These are phyloP conservation scores for Boechera retrofracta DNA, from an alignment of 345 rosid genomes.

Conservation along the genomic window DNA sequence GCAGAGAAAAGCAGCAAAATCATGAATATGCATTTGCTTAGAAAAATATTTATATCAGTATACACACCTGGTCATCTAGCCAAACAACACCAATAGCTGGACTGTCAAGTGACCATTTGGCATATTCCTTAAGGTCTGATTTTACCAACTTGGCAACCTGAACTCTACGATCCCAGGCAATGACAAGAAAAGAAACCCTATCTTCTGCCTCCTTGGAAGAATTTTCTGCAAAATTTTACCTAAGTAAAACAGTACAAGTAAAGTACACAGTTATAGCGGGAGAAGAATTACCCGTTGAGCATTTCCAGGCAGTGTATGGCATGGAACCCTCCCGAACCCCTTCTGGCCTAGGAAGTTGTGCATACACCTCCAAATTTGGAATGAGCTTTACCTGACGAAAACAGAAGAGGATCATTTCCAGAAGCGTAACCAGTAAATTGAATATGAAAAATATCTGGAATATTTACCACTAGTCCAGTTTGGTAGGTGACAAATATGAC, in stretches of 20 bases:
- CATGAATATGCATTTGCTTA: constrained; percentile 38
- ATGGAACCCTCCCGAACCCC: constrained; percentile 97
- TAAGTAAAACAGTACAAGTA: constrained; percentile 25
- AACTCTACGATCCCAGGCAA: constrained; percentile 98
- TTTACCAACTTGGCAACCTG: constrained; percentile 92
- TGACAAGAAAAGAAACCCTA: constrained; percentile 82
- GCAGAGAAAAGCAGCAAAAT: constrained; percentile 40
- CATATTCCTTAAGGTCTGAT: constrained; percentile 84
- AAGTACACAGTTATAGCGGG: constrained; percentile 50
- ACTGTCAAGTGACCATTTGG: constrained; percentile 92
- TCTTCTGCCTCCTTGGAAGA: constrained; percentile 58
- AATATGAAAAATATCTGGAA: constrained; percentile 56
- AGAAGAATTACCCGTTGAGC: constrained; percentile 56
- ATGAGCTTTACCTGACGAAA: constrained; percentile 76
- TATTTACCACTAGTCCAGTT: constrained; percentile 95
- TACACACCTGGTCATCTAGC: constrained; percentile 93
- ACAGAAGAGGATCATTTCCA: constrained; percentile 44
- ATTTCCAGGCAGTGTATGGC: constrained; percentile 98
- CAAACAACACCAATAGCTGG: constrained; percentile 90
- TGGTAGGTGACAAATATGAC: constrained; percentile 95
- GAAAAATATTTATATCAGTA: constrained; percentile 26
- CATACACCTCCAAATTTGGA: constrained; percentile 85
- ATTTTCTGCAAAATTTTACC: constrained; percentile 61
- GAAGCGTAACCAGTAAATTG: constrained; percentile 48
- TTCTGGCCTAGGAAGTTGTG: constrained; percentile 84